These are phyloP conservation scores for Didymella sp. DNA, from an alignment of 2,329 filamentous ascomycete species.

Conservation along the genomic window DNA sequence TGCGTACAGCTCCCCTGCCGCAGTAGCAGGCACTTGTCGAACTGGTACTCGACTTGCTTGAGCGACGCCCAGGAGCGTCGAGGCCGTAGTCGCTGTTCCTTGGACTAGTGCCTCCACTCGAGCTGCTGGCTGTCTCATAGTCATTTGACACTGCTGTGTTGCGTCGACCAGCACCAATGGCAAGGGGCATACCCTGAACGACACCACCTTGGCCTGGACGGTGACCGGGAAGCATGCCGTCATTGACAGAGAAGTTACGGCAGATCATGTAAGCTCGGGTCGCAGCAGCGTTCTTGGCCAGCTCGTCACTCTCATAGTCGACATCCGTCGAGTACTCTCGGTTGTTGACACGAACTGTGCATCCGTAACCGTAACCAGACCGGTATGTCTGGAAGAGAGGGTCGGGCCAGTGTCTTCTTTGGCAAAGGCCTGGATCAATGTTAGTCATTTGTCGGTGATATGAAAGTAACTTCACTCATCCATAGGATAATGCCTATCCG, in stretches of 20 bases:
- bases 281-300: slow-evolving; percentile 91
- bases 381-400: slow-evolving; percentile 86
- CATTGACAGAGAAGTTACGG: slow-evolving; percentile 95
- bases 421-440: slow-evolving; percentile 77
- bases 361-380: slow-evolving; percentile 78
- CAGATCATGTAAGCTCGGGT: slow-evolving; percentile 98
- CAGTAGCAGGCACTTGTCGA: slow-evolving; percentile 44
- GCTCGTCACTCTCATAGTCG: slow-evolving; percentile 78
- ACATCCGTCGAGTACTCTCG: slow-evolving; percentile 94
- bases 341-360: slow-evolving; percentile 93
- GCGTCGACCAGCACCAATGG: slow-evolving; percentile 67
- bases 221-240: slow-evolving; percentile 78
- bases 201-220: slow-evolving; percentile 61
- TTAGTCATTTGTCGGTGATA: slow-evolving; percentile 31
- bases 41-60: slow-evolving; percentile 46
- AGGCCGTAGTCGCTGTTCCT: slow-evolving; percentile 56
- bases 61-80: slow-evolving; percentile 44
- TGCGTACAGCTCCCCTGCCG: slow-evolving; percentile 49
- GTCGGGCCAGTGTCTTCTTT: slow-evolving; percentile 91
- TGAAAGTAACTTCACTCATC: not conserved
- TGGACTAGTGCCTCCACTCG: slow-evolving; percentile 64
- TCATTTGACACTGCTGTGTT: slow-evolving; percentile 56
- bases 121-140: slow-evolving; percentile 59
- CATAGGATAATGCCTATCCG: not conserved
- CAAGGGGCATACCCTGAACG: slow-evolving; percentile 68